phyloP scores from a whole-genome alignment of 441 rosid genomes.

The Syzygium syzygioides region DNA sequence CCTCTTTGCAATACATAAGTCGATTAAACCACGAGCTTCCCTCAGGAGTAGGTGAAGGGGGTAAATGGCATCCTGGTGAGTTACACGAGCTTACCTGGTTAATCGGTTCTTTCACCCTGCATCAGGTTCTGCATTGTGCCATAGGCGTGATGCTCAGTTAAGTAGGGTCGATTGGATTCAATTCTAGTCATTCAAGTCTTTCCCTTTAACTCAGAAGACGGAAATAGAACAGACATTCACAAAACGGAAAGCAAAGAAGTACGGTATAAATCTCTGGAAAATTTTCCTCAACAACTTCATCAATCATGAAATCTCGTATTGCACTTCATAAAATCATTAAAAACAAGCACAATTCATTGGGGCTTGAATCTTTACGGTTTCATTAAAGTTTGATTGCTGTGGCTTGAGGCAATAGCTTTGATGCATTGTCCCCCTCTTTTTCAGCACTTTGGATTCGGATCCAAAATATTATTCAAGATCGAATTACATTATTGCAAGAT shows the following conservation, averaged over 20 bases:
- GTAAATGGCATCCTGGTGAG: background rate
- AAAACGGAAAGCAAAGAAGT: too few relatives aligned
- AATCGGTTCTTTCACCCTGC: accelerated
- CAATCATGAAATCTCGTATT: background rate
- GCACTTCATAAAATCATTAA: background rate
- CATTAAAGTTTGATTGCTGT: background rate
- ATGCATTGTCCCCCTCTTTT: background rate
- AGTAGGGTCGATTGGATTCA: background rate
- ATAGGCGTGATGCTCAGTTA: background rate
- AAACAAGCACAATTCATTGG: background rate
- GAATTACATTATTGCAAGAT: background rate
- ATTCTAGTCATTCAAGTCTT: background rate
- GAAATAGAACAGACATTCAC: too few relatives aligned
- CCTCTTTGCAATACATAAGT: background rate
- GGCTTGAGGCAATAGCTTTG: background rate
- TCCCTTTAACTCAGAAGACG: background rate
- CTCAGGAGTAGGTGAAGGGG: background rate
- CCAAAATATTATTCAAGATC: background rate
- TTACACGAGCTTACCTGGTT: background rate
- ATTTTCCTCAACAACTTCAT: background rate
- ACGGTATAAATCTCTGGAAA: background rate
- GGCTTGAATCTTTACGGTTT: background rate
- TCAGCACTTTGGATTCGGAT: background rate
- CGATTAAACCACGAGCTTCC: background rate
- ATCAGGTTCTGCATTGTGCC: background rate